These are phyloP conservation scores for Deinandra increscens DNA, from an alignment of 129 eudicot species.

Conservation along the genomic window DNA sequence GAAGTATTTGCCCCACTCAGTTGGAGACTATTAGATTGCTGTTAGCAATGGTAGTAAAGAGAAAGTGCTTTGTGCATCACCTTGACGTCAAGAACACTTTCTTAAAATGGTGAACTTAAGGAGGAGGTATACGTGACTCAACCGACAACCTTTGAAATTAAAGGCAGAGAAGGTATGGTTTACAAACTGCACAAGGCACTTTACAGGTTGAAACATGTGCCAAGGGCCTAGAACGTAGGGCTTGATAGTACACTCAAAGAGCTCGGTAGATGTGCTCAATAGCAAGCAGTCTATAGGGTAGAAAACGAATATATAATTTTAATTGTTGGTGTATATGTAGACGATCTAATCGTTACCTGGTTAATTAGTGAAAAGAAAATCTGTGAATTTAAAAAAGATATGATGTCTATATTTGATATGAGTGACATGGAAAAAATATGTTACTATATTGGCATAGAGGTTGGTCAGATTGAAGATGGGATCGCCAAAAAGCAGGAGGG, in stretches of 20 bases:
- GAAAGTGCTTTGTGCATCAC: background rate
- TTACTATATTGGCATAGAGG: background rate
- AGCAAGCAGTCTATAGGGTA: too few relatives aligned
- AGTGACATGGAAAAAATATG: too few relatives aligned
- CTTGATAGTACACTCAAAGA: background rate
- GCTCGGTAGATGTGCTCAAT: background rate
- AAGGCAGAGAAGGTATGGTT: background rate
- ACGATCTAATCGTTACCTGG: too few relatives aligned
- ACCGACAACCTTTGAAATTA: background rate
- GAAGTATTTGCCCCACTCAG: background rate
- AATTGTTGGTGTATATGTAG: too few relatives aligned
- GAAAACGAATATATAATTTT: too few relatives aligned
- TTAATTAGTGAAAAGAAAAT: too few relatives aligned
- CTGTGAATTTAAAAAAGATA: too few relatives aligned
- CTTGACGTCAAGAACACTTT: background rate
- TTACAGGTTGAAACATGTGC: background rate
- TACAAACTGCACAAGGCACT: background rate
- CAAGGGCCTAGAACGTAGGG: background rate
- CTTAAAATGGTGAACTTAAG: background rate
- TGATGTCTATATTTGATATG: background rate
- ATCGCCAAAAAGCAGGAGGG: background rate
- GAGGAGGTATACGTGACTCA: background rate
- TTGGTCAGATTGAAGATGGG: background rate
- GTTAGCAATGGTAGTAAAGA: background rate
- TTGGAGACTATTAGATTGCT: background rate